phyloP scores from a whole-genome alignment of 2,329 filamentous ascomycete genomes.

The Uncinocarpus reesii region DNA sequence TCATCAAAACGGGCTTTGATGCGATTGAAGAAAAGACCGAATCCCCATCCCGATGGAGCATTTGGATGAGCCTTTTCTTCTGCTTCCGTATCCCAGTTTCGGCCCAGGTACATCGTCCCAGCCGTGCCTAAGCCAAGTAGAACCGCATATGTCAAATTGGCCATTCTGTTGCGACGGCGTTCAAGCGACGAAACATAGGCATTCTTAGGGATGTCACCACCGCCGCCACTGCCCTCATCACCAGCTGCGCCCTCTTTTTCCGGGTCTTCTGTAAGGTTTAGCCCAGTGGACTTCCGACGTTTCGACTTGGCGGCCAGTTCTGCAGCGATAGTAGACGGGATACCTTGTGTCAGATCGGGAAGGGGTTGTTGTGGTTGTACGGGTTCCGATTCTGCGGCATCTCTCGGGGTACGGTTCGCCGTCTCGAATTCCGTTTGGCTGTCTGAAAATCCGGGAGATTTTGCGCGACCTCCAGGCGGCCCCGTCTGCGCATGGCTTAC shows the following conservation, averaged over 20 bases:
- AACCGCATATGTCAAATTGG: slow-evolving; percentile 61
- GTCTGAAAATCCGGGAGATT: slow-evolving; percentile 20
- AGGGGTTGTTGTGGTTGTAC: slow-evolving; percentile 53
- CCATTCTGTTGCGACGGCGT: slow-evolving; percentile 63
- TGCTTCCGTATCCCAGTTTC: slow-evolving; percentile 70
- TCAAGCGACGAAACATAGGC: slow-evolving; percentile 89
- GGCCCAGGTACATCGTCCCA: slow-evolving; percentile 64
- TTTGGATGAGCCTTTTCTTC: slow-evolving; percentile 61
- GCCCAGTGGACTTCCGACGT: slow-evolving; percentile 25
- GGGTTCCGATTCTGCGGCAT: slow-evolving; percentile 18
- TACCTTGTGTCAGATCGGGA: slow-evolving; percentile 86
- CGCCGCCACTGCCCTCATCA: slow-evolving; percentile 42
- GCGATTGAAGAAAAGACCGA: slow-evolving; percentile 68
- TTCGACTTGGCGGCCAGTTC: slow-evolving; percentile 49
- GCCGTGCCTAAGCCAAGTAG: slow-evolving; percentile 48
- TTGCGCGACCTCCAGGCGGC: slow-evolving; percentile 1
- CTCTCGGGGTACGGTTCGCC: slow-evolving; percentile 23
- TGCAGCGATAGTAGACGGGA: slow-evolving; percentile 77
- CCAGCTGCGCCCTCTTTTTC: slow-evolving; percentile 27
- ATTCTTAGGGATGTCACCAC: slow-evolving; percentile 58
- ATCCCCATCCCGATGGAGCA: slow-evolving; percentile 68
- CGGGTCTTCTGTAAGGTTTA: slow-evolving; percentile 48
- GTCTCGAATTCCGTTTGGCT: slow-evolving; percentile 31
- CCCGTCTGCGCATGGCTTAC: slow-evolving; percentile 18
- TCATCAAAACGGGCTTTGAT: slow-evolving; percentile 63